phyloP scores from a whole-genome alignment of 192 early-diverging fungal species.

The Gonapodya sp. region DNA sequence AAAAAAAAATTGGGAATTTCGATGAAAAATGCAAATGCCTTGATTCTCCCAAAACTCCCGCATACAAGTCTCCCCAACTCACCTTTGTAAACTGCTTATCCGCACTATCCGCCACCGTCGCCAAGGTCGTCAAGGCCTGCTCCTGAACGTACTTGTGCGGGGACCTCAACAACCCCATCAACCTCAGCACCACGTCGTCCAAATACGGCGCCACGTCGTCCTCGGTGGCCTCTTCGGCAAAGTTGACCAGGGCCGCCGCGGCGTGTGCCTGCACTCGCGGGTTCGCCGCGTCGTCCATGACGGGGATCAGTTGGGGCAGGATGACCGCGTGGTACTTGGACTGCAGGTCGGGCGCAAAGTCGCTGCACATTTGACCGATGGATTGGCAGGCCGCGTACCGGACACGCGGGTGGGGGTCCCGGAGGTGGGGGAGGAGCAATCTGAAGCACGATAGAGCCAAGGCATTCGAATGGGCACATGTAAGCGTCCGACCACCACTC shows the following conservation, averaged over 20 bases:
- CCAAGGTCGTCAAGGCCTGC: slow-evolving; percentile 96
- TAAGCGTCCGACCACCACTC: too few relatives aligned
- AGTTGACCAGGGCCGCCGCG: slow-evolving; percentile 96
- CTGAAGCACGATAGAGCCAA: slow-evolving; percentile 9
- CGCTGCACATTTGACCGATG: slow-evolving; percentile 94
- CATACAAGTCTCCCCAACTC: too few relatives aligned
- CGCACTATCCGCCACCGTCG: slow-evolving; percentile 93
- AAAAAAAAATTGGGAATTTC: slow-evolving; percentile 13
- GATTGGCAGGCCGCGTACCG: slow-evolving; percentile 94
- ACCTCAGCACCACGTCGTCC: slow-evolving; percentile 77
- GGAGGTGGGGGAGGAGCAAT: slow-evolving; percentile 67
- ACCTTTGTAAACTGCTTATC: slow-evolving; percentile 73
- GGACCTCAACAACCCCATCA: slow-evolving; percentile 74
- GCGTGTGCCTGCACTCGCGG: slow-evolving; percentile 92
- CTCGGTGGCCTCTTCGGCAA: slow-evolving; percentile 83
- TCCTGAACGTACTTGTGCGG: slow-evolving; percentile 92
- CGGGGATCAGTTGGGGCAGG: slow-evolving; percentile 67
- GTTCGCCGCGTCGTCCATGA: slow-evolving; percentile 67
- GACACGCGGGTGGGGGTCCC: slow-evolving; percentile 88
- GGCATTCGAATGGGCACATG: too few relatives aligned
- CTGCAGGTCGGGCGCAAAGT: slow-evolving; percentile 77
- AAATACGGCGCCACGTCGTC: slow-evolving; percentile 77
- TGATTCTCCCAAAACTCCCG: background rate
- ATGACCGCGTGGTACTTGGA: slow-evolving; percentile 62
- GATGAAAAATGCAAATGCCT: slow-evolving; percentile 12